Evolutionary conservation across 2,329 filamentous ascomycete species (phyloP).

Genomic region (Nemania abortiva): DNA sequence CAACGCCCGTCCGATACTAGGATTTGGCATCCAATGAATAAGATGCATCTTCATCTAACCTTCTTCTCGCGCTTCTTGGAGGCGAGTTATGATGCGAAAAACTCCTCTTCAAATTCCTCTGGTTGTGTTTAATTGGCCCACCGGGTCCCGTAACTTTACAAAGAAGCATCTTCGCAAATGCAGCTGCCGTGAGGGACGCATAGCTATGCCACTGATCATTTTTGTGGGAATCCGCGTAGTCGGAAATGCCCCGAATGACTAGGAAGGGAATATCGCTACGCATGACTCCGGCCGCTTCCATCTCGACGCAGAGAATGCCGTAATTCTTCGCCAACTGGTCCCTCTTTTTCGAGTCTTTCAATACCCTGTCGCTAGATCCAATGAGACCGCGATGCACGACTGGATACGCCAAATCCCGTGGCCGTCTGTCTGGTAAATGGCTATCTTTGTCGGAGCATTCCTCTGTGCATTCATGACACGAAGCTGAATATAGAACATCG

Average conservation of each 20-base stretch:
- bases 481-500: constrained; percentile 1
- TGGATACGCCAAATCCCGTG: constrained; percentile 7
- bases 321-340: constrained; percentile 4
- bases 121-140: not conserved
- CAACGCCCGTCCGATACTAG: not conserved
- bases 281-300: constrained; percentile 26
- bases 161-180: constrained; percentile 17
- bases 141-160: not conserved
- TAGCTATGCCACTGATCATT: constrained; percentile 24
- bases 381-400: constrained; percentile 10
- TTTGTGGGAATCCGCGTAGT: constrained; percentile 22
- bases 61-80: not conserved
- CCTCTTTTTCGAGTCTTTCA: constrained; percentile 14
- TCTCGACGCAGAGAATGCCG: constrained; percentile 20
- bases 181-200: constrained; percentile 15
- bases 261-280: constrained; percentile 2
- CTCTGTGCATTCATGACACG: not conserved
- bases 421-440: not conserved
- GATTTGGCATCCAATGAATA: not conserved
- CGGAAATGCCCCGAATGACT: constrained; percentile 20
- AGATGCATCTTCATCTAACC: not conserved
- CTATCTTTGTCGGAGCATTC: not conserved
- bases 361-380: constrained; percentile 15
- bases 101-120: not conserved
- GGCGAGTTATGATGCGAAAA: not conserved